Conservation (phyloP, 1,284 basidiomycete species). For the Irpex sp. region DNA sequence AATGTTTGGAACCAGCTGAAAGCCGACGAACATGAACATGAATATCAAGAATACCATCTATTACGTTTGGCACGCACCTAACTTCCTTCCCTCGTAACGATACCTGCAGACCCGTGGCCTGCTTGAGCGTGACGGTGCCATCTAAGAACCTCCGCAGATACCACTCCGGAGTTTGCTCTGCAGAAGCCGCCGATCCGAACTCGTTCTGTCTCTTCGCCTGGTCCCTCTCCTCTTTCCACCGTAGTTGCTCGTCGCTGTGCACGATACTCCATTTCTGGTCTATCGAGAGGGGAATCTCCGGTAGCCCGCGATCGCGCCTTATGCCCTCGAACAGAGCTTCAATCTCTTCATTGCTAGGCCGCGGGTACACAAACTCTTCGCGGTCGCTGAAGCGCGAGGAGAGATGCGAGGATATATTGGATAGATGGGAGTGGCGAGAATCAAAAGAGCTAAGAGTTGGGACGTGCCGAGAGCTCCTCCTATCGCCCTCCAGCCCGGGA, state of each 20-base stretch:
- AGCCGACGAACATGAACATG: not conserved
- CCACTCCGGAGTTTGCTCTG: constrained; percentile 78
- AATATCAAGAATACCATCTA: not conserved
- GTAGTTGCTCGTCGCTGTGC: constrained; percentile 78
- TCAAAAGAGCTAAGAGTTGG: constrained; percentile 50
- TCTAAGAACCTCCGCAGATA: constrained; percentile 91
- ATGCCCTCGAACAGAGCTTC: constrained; percentile 77
- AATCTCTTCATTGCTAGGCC: constrained; percentile 75
- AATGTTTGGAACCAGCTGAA: constrained; percentile 82
- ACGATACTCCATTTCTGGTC: constrained; percentile 96
- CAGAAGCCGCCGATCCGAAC: constrained; percentile 42
- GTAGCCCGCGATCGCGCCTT: constrained; percentile 63
- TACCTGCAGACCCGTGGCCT: constrained; percentile 76
- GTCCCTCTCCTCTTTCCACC: constrained; percentile 74
- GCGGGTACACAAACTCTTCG: constrained; percentile 71
- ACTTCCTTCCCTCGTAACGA: constrained; percentile 82
- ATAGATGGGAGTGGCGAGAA: constrained; percentile 48
- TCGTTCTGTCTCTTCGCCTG: constrained; percentile 58
- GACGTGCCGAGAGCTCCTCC: constrained; percentile 58
- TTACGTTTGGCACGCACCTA: constrained; percentile 48
- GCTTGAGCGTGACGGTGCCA: constrained; percentile 78
- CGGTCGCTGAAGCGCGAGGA: constrained; percentile 45
- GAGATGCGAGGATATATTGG: constrained; percentile 50
- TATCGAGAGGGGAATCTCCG: constrained; percentile 56
- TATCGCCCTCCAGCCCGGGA: constrained; percentile 56